Conservation (phyloP, 352 stramenopile species). For the Phytophthora fragariae region DNA sequence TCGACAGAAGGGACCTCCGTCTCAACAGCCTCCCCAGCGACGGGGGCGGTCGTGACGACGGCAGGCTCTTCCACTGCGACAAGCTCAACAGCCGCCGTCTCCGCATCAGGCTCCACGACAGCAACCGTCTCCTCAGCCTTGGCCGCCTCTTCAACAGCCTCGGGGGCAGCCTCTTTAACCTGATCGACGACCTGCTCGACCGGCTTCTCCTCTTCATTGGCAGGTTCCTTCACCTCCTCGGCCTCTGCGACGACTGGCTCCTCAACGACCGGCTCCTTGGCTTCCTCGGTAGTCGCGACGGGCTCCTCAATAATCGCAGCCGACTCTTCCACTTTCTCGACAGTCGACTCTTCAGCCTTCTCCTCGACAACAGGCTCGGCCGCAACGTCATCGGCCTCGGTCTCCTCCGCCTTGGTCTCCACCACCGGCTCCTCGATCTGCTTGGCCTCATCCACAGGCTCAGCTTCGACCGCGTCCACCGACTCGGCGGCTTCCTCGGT, state of each 20-base stretch:
- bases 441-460: neutral
- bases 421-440: neutral
- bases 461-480: too few relatives aligned
- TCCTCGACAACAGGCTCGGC: conserved; percentile 7
- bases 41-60: conserved; percentile 12
- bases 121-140: conserved; percentile 9
- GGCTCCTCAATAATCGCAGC: conserved; percentile 15
- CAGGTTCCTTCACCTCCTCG: neutral
- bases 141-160: neutral
- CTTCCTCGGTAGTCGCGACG: conserved; percentile 16
- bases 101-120: conserved; percentile 13
- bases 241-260: neutral
- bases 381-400: neutral
- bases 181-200: conserved; percentile 8
- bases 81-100: conserved; percentile 1
- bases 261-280: conserved; percentile 11
- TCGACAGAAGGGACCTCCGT: neutral
- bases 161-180: conserved; percentile 13
- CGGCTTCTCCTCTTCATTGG: conserved; percentile 1
- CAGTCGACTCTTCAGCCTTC: conserved; percentile 2
- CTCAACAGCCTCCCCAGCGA: conserved; percentile 10
- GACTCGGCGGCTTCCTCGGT: neutral
- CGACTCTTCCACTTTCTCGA: conserved; percentile 15
- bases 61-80: conserved; percentile 7
- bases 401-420: neutral